phyloP scores from a whole-genome alignment of 768 basidiomycete genomes.

The Epithele typhae region DNA sequence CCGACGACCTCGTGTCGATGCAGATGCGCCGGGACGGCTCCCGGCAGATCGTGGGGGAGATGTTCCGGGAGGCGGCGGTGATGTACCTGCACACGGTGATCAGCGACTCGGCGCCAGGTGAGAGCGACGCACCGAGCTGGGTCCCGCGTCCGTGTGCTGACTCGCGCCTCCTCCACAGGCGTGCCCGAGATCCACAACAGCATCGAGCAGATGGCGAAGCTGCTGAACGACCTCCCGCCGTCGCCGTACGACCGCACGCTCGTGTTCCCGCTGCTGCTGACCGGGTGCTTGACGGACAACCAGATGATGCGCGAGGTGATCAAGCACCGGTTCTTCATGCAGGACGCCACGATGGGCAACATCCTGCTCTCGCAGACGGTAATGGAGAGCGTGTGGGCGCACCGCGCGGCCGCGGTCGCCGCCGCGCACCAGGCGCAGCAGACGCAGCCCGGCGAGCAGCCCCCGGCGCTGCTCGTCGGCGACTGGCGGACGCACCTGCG shows the following conservation, averaged over 20 bases:
- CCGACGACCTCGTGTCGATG: conserved; percentile 11
- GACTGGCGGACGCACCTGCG: conserved; percentile 25
- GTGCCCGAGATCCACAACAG: conserved; percentile 66
- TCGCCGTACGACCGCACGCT: conserved; percentile 63
- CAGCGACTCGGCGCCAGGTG: conserved; percentile 68
- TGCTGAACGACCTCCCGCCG: conserved; percentile 49
- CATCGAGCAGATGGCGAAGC: conserved; percentile 49
- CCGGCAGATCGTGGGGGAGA: conserved; percentile 37
- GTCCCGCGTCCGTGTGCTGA: conserved; percentile 8
- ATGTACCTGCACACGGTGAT: conserved; percentile 70
- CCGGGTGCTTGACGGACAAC: conserved; percentile 71
- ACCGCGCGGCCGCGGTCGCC: conserved; percentile 7
- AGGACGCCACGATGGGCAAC: conserved; percentile 22
- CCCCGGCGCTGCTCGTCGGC: conserved; percentile 12
- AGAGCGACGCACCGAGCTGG: conserved; percentile 21
- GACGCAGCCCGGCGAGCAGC: conserved; percentile 8
- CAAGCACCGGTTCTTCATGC: conserved; percentile 17
- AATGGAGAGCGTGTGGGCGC: conserved; percentile 21
- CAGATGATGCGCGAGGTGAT: conserved; percentile 34
- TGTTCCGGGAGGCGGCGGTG: conserved; percentile 63
- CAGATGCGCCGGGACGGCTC: conserved; percentile 11
- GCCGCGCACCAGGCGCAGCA: conserved; percentile 9
- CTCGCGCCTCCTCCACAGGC: conserved; percentile 34
- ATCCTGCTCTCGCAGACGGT: conserved; percentile 19
- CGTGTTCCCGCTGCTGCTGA: conserved; percentile 70